phyloP scores from a whole-genome alignment of 805 yeast species.

The Wickerhamomyces bovis region DNA sequence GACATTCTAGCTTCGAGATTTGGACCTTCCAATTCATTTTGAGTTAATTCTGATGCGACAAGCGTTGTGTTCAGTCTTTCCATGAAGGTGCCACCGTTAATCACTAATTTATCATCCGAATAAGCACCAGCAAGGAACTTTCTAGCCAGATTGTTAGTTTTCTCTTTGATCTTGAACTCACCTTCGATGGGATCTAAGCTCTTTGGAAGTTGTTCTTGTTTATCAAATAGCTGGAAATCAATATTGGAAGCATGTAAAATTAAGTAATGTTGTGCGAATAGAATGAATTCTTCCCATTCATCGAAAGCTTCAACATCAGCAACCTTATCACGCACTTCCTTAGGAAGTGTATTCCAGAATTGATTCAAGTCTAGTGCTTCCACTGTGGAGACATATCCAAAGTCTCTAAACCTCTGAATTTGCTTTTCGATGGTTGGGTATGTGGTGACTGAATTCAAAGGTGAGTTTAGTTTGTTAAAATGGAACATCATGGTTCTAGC shows the following conservation, averaged over 20 bases:
- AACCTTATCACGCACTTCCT: slow-evolving; percentile 34
- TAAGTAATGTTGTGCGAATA: slow-evolving; percentile 71
- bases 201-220: neutral
- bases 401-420: slow-evolving; percentile 36
- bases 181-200: neutral
- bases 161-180: slow-evolving; percentile 1
- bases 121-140: slow-evolving; percentile 10
- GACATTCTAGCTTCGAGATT: slow-evolving; percentile 44
- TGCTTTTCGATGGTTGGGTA: slow-evolving; percentile 53
- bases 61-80: slow-evolving; percentile 19
- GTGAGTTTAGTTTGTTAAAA: slow-evolving; percentile 59
- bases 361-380: slow-evolving; percentile 50
- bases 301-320: slow-evolving; percentile 62
- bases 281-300: slow-evolving; percentile 76
- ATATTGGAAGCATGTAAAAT: slow-evolving; percentile 56
- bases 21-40: neutral
- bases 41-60: slow-evolving; percentile 9
- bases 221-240: slow-evolving; percentile 1
- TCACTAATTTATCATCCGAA: slow-evolving; percentile 13
- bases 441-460: slow-evolving; percentile 54
- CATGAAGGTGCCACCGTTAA: slow-evolving; percentile 32
- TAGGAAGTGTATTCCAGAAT: slow-evolving; percentile 49
- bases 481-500: slow-evolving; percentile 71
- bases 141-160: slow-evolving; percentile 8
- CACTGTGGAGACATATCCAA: slow-evolving; percentile 40